Evolutionary conservation across 2,329 filamentous ascomycete genomes (phyloP), one percentile per base, ranked within the genome.

Genomic region (Neofusicoccum sp.): DNA sequence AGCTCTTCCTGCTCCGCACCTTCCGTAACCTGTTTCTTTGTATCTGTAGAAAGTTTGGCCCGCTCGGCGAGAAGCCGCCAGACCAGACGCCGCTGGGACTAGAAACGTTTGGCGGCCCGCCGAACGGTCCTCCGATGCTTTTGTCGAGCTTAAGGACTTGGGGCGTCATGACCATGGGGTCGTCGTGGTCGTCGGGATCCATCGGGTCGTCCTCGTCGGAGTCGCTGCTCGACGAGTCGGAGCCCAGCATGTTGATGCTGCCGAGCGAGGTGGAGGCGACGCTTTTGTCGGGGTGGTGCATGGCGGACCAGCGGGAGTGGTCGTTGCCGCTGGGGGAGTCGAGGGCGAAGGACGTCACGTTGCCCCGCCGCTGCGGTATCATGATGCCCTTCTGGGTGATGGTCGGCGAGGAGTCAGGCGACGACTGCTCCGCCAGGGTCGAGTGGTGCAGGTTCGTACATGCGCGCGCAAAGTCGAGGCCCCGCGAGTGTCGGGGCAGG

Each of bases 361-460:
- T 76, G 8, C 74, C 75, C 59, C 83, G 85, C 58, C 85, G 79
- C 43, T 81, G 77, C 3, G 86, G 85, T 61, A 88, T 88, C 64
- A 81, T 81, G 73, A 88, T 81, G 2, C 83, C 84, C 66, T 90
- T 87, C 44, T 89, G 88, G 59, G 88, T 88, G 61, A 95, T 89
- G 11, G 89, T 93, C 0, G 95, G 95, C 0, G 93, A 97, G 0
- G 92, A 95, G 74, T 96, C 93, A 3, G 93, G 93, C 4, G 91
- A 95, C 0, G 91, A 90, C 74, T 89, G 87, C 69, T 97, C 92
- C 62, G 94, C 93, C 7, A 98, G 85, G 0, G 91, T 98, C 14
- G 94, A 97, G 77, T 98, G 95, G 78, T 98, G 95, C 28, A 99
- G 83, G 73, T 93, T 96, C 9, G 94, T 97, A 66, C 92, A 95